phyloP scores from a whole-genome alignment of 179 eudicot genomes.

The Beta corolliflora region DNA sequence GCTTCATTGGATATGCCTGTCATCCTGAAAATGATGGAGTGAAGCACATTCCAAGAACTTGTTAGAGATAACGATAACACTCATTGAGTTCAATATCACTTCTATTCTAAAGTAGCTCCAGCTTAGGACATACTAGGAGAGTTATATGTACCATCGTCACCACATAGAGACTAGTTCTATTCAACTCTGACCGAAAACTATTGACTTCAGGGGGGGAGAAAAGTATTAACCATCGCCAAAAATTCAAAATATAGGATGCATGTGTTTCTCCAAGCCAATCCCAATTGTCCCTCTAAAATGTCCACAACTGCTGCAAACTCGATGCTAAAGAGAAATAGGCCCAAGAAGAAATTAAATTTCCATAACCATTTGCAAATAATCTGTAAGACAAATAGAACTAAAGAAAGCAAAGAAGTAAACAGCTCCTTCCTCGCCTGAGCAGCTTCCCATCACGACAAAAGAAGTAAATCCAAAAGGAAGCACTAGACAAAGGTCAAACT shows the following conservation, averaged over 20 bases:
- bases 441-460: no score
- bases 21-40: constrained; percentile 58
- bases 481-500: no score
- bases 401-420: no score
- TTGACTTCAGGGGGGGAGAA: no score
- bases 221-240: no score
- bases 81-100: not conserved
- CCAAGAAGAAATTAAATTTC: not conserved
- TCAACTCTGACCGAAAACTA: not conserved
- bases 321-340: not conserved
- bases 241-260: not conserved
- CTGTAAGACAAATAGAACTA: no score
- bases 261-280: not conserved
- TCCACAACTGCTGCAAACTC: not conserved
- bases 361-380: not conserved
- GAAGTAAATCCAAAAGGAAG: no score
- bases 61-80: not conserved
- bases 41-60: not conserved
- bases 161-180: not conserved
- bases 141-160: not conserved
- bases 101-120: not conserved
- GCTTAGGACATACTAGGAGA: not conserved
- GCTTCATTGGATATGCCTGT: constrained; percentile 91
- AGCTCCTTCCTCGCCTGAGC: no score
- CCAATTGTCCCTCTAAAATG: not conserved